Base-by-base conservation (phyloP, 2,329 filamentous ascomycete genomes). In the Diplodia mutila region DNA sequence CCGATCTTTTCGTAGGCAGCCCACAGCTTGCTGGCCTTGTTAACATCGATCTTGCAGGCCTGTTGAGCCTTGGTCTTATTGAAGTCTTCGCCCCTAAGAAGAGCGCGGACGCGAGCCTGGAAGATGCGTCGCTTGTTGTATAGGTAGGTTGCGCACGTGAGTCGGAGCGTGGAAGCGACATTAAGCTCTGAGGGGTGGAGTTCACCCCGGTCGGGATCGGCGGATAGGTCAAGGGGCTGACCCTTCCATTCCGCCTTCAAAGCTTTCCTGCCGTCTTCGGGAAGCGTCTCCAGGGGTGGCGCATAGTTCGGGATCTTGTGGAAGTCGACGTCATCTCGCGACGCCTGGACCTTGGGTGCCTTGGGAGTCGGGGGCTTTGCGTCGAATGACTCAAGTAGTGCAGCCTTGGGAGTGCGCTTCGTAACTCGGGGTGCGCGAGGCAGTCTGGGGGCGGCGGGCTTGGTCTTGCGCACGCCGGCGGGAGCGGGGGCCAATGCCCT, bases 11-110 rank as follows among this genome's bases (percentile, higher is more conserved):
- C 91, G 76, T 92, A 98, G 6, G 93, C 93, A 46, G 89, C 89
- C 91, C 93, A 97, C 55, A 98, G 84, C 79, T 94, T 94, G 71
- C 92, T 96, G 3, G 94, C 93, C 83, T 97, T 98, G 84, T 97
- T 97, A 77, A 98, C 94, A 74, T 98, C 94, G 71, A 97, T 97
- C 83, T 96, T 96, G 85, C 93, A 97, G n/a, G 92, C 93, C 78
- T 97, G 92, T 79, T 98, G 94, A 5, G 93, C 93, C 76, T 97
- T 92, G 1, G 94, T 98, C 86, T 97, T 97, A 77, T 92, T 90
- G 78, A 97, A 97, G 74, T 94, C 91, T 79, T 96, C 95, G 76
- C 86, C 86, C 42, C 87, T 88, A 67, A 83, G 80, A 46, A 88
- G 81, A 2, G 89, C 86, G 69, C 90, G 87, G 39, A 94, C 86